Conservation (phyloP, 257 asterid genomes). For the Scutellaria baicalensis region DNA sequence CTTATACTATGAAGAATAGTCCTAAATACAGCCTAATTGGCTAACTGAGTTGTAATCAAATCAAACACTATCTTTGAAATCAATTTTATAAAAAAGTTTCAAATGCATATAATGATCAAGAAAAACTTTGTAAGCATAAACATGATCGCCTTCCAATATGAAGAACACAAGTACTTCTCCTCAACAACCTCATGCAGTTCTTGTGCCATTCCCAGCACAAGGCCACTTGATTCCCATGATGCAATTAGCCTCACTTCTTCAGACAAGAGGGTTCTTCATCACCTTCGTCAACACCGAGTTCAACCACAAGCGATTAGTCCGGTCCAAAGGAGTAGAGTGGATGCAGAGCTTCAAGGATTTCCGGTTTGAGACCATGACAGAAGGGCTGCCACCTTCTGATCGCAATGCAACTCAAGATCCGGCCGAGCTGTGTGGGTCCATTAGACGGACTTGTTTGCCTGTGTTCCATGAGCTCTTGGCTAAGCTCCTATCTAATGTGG, state of each 20-base stretch:
- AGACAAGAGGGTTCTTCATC: conserved; percentile 18
- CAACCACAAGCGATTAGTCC: conserved; percentile 26
- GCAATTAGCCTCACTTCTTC: conserved; percentile 22
- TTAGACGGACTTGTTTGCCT: conserved; percentile 5
- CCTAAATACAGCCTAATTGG: too few relatives aligned
- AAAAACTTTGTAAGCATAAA: too few relatives aligned
- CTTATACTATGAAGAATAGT: too few relatives aligned
- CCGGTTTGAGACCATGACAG: conserved; percentile 19
- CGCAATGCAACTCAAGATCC: conserved; percentile 19
- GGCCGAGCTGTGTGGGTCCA: neutral
- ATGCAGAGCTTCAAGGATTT: conserved; percentile 18
- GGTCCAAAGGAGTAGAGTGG: conserved; percentile 18
- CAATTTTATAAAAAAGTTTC: neutral
- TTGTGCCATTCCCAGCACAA: conserved; percentile 27
- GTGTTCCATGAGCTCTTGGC: conserved; percentile 6
- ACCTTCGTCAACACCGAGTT: conserved; percentile 31
- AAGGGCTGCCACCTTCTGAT: conserved; percentile 22
- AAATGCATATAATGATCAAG: too few relatives aligned
- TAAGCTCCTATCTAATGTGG: neutral
- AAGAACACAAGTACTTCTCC: neutral
- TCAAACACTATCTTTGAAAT: neutral
- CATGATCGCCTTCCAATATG: neutral
- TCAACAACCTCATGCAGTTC: conserved; percentile 17
- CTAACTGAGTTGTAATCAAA: too few relatives aligned
- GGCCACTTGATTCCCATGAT: conserved; percentile 23